Evolutionary conservation across 1,284 basidiomycete genomes (phyloP).

Genomic region (Malassezia globosa): DNA sequence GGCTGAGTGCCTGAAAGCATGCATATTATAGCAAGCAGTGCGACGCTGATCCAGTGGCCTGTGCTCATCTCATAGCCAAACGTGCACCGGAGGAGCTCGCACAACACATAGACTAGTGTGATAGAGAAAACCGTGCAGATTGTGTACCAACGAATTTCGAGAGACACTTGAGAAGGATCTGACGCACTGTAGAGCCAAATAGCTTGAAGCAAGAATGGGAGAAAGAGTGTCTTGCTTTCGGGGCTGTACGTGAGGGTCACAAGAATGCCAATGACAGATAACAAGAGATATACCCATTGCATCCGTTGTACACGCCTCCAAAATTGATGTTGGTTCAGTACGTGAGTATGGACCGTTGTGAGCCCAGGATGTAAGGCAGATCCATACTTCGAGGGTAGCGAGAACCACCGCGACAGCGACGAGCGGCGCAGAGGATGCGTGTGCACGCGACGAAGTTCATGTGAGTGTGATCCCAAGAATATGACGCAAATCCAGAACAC

Average conservation of each 20-base stretch:
- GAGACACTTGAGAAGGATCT: background rate
- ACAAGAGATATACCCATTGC: background rate
- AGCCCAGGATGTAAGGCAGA: background rate
- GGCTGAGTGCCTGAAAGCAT: background rate
- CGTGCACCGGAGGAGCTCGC: constrained; percentile 7
- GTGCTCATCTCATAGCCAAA: constrained; percentile 4
- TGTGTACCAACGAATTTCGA: constrained; percentile 1
- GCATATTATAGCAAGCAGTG: background rate
- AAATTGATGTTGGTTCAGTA: background rate
- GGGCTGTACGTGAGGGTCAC: background rate
- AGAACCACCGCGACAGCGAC: background rate
- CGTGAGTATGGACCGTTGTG: background rate
- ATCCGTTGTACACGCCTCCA: background rate
- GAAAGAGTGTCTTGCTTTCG: background rate
- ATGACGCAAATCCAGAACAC: background rate
- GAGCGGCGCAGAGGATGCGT: background rate
- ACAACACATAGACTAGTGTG: background rate
- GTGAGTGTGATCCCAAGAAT: background rate
- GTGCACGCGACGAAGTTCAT: constrained; percentile 1
- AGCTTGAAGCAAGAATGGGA: background rate
- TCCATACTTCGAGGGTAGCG: background rate
- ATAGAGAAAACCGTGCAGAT: constrained; percentile 4
- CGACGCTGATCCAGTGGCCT: background rate
- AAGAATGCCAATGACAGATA: background rate
- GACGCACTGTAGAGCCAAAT: background rate